Conservation (phyloP, 1,139 yeast genomes). For the Zygosaccharomyces sapae region DNA sequence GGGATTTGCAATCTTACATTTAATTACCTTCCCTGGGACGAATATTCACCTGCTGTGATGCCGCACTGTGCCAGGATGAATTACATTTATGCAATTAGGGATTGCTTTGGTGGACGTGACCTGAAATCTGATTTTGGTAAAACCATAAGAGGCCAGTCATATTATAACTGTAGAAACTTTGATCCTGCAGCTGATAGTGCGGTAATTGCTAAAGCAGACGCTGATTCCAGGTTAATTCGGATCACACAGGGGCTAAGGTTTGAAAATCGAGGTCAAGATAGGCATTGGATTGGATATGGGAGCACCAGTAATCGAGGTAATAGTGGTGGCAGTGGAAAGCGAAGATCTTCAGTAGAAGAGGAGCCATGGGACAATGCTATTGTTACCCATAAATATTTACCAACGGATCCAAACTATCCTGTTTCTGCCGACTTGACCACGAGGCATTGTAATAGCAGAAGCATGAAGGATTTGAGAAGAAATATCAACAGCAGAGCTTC, state of each 20-base stretch:
- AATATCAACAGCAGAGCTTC: conserved; percentile 21
- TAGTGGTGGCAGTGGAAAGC: conserved; percentile 10
- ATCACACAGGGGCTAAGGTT: conserved; percentile 82
- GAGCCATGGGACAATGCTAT: conserved; percentile 48
- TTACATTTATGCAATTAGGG: conserved; percentile 61
- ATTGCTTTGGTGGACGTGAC: conserved; percentile 73
- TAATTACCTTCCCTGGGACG: conserved; percentile 76
- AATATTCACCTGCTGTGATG: conserved; percentile 56
- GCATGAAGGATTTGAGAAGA: conserved; percentile 33
- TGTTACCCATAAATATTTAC: conserved; percentile 26
- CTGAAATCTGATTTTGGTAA: conserved; percentile 70
- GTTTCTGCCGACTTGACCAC: conserved; percentile 49
- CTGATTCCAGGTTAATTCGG: conserved; percentile 63
- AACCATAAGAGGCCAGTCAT: conserved; percentile 63
- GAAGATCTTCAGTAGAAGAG: conserved; percentile 27
- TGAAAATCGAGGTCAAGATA: conserved; percentile 69
- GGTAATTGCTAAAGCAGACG: conserved; percentile 61
- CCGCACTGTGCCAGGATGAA: conserved; percentile 67
- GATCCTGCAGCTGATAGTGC: conserved; percentile 65
- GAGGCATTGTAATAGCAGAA: conserved; percentile 37
- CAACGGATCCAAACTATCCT: conserved; percentile 47
- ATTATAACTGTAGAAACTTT: conserved; percentile 77
- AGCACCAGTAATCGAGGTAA: conserved; percentile 12
- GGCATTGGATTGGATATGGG: conserved; percentile 64
- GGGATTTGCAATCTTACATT: conserved; percentile 82